Evolutionary conservation across 768 basidiomycete species (phyloP).

Genomic region (Phaffia australis): DNA sequence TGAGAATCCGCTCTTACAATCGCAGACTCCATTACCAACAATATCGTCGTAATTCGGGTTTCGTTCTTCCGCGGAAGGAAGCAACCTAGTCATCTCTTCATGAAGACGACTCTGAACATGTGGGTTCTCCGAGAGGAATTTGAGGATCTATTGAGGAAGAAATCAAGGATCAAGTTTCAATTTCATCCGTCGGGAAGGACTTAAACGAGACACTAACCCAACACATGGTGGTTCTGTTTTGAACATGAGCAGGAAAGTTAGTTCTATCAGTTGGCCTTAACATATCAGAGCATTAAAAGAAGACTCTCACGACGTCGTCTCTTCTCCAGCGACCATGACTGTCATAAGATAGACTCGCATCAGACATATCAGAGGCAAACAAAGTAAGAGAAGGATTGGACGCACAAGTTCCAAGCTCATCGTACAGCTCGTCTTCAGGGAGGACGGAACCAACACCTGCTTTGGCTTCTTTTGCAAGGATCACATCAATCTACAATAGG

Average conservation of each 20-base stretch:
- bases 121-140: conserved; percentile 13
- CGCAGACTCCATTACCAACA: not conserved
- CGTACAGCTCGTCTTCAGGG: not conserved
- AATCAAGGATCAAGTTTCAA: too few species aligned
- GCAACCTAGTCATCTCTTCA: not conserved
- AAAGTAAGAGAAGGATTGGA: not conserved
- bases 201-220: not conserved
- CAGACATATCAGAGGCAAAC: not conserved
- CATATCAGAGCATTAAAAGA: too few species aligned
- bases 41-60: conserved; percentile 1
- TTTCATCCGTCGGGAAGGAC: too few species aligned
- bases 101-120: conserved; percentile 5
- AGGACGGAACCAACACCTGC: conserved; percentile 12
- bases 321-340: conserved; percentile 17
- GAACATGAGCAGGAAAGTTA: not conserved
- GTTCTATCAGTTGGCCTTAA: too few species aligned
- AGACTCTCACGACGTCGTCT: conserved; percentile 8
- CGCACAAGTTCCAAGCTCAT: conserved; percentile 15
- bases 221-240: conserved; percentile 5
- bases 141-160: not conserved
- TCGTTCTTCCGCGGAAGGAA: conserved; percentile 18
- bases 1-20: too few species aligned
- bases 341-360: not conserved
- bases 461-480: conserved; percentile 7
- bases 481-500: conserved; percentile 1